A percentile compares a stretch with the other conserved stretches of the same genome.
Conservation (phyloP, 1,139 yeast species). For the Candida buenavistaensis region DNA sequence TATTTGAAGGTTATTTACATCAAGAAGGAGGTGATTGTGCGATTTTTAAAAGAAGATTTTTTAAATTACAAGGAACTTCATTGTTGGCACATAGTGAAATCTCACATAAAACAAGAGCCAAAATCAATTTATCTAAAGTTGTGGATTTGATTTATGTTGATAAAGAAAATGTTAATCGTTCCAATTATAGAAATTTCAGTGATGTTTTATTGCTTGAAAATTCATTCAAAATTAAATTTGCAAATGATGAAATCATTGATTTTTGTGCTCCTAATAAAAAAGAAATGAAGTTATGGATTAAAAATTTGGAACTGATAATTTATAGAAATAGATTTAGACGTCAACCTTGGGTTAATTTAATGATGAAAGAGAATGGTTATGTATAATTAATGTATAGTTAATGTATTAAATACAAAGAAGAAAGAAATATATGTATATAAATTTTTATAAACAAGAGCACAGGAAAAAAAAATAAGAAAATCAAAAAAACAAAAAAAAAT, state of each 20-base stretch:
- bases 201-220: conserved; percentile 63
- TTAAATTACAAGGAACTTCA: conserved; percentile 59
- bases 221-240: conserved; percentile 62
- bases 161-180: conserved; percentile 35
- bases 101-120: conserved; percentile 62
- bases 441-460: neutral
- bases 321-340: conserved; percentile 53
- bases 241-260: conserved; percentile 68
- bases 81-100: conserved; percentile 66
- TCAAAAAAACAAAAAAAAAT: neutral
- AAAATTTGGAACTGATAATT: conserved; percentile 51
- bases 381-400: too few relatives aligned
- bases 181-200: conserved; percentile 55
- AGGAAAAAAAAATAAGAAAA: neutral
- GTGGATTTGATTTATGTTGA: conserved; percentile 54
- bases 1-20: conserved; percentile 61
- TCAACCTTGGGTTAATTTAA: conserved; percentile 71
- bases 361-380: conserved; percentile 25
- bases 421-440: too few relatives aligned
- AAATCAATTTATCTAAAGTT: conserved; percentile 64
- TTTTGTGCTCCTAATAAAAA: conserved; percentile 63
- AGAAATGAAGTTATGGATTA: conserved; percentile 61
- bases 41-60: conserved; percentile 61
- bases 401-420: too few relatives aligned
- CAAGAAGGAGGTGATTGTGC: conserved; percentile 83